These are phyloP conservation scores for Trichophyton mentagrophytes DNA, from an alignment of 2,329 filamentous ascomycete species.

Conservation along the genomic window DNA sequence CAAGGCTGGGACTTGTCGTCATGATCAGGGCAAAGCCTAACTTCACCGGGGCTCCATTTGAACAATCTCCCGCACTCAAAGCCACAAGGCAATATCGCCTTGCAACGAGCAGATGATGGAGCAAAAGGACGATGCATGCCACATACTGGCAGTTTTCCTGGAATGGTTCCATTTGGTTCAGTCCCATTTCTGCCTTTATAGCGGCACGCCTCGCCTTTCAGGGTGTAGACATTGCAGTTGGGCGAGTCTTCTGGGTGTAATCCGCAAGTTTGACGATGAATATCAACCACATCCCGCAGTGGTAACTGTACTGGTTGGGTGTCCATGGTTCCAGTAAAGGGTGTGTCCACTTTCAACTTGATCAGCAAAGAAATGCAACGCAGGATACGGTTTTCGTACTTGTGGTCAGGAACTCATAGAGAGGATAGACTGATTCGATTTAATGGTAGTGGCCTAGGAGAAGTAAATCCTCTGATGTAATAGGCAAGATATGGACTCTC, in stretches of 20 bases:
- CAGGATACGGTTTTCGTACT: neutral
- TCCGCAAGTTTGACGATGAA: neutral
- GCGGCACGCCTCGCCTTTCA: neutral
- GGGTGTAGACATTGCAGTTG: neutral
- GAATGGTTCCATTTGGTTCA: neutral
- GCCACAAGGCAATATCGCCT: neutral
- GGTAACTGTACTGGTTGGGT: neutral
- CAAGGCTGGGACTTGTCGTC: neutral
- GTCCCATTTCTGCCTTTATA: neutral
- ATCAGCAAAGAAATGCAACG: neutral
- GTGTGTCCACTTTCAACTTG: neutral
- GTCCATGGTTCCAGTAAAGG: neutral
- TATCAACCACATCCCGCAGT: too few species aligned
- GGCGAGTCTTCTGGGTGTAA: neutral
- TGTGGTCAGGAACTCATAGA: neutral
- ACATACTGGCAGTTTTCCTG: neutral
- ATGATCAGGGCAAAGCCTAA: neutral
- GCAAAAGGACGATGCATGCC: neutral
- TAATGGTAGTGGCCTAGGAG: neutral
- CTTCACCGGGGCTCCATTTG: slow-evolving; percentile 2
- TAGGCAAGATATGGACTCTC: neutral
- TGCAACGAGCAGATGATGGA: neutral
- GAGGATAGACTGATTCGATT: neutral
- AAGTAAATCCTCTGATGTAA: neutral
- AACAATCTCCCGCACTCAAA: neutral